Conservation (phyloP, 768 basidiomycete species). For the Calvatia gigantea region DNA sequence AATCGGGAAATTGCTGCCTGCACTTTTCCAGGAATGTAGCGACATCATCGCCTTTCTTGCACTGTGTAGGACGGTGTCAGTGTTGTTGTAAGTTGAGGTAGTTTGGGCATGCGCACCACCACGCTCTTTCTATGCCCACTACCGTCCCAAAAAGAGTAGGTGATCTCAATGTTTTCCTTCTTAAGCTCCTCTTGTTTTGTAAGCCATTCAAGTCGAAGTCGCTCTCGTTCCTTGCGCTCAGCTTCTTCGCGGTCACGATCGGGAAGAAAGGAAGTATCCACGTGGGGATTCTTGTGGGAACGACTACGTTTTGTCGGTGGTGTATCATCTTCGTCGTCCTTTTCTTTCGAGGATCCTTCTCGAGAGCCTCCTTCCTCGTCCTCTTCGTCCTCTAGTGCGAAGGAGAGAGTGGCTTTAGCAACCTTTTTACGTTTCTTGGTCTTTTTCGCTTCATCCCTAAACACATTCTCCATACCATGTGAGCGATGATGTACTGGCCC, state of each 20-base stretch:
- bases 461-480: slow-evolving; percentile 77
- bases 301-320: slow-evolving; percentile 68
- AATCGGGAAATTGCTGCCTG: slow-evolving; percentile 87
- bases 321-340: slow-evolving; percentile 39
- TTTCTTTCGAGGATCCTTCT: slow-evolving; percentile 31
- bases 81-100: background rate
- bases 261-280: slow-evolving; percentile 97
- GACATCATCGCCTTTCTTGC: slow-evolving; percentile 95
- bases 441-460: slow-evolving; percentile 85
- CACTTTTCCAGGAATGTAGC: slow-evolving; percentile 89
- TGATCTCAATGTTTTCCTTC: slow-evolving; percentile 79
- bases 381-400: slow-evolving; percentile 84
- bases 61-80: slow-evolving; percentile 44
- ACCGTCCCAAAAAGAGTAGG: slow-evolving; percentile 98
- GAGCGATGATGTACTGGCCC: slow-evolving; percentile 44
- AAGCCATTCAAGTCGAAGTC: slow-evolving; percentile 89
- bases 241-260: slow-evolving; percentile 96
- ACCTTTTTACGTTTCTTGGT: slow-evolving; percentile 92
- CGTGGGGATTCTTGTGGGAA: slow-evolving; percentile 91
- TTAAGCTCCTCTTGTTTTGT: slow-evolving; percentile 60
- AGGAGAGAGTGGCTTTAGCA: slow-evolving; percentile 86
- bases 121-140: slow-evolving; percentile 95
- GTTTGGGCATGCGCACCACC: slow-evolving; percentile 49
- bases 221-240: slow-evolving; percentile 85
- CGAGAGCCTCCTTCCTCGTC: slow-evolving; percentile 30